Conservation (phyloP, 1,284 basidiomycete genomes). For the Lentinula novae-zelandiae region DNA sequence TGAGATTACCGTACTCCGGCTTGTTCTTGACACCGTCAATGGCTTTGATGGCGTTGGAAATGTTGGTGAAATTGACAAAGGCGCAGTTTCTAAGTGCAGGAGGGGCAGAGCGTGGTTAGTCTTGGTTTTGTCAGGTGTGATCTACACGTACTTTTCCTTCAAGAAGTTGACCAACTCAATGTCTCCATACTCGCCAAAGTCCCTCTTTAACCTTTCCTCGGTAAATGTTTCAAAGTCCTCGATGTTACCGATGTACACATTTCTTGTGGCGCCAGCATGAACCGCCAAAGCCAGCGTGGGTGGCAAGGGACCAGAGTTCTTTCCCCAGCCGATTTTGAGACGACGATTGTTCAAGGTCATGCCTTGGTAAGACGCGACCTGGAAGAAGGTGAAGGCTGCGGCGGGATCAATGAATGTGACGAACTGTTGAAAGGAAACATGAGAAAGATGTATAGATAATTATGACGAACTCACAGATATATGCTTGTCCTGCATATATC, state of each 20-base stretch:
- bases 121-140: slow-evolving; percentile 1
- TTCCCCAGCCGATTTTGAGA: slow-evolving; percentile 94
- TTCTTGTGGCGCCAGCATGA: slow-evolving; percentile 87
- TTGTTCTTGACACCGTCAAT: slow-evolving; percentile 89
- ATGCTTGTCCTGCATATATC: slow-evolving; percentile 92
- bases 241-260: slow-evolving; percentile 92
- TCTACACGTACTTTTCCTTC: slow-evolving; percentile 76
- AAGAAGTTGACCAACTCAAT: slow-evolving; percentile 95
- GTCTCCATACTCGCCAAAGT: slow-evolving; percentile 91
- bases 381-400: slow-evolving; percentile 88
- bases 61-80: slow-evolving; percentile 91
- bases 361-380: slow-evolving; percentile 83
- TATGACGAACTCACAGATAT: slow-evolving; percentile 65
- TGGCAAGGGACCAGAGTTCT: slow-evolving; percentile 81
- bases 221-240: slow-evolving; percentile 88
- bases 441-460: slow-evolving; percentile 4
- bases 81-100: slow-evolving; percentile 70
- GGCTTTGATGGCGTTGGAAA: slow-evolving; percentile 92
- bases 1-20: slow-evolving; percentile 77
- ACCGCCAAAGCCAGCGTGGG: slow-evolving; percentile 83
- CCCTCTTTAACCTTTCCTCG: slow-evolving; percentile 81
- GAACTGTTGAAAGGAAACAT: slow-evolving; percentile 48
- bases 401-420: slow-evolving; percentile 89
- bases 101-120: neutral
- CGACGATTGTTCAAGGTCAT: slow-evolving; percentile 87